These are phyloP conservation scores for Penicillium hesseltinei DNA, from an alignment of 2,329 filamentous ascomycete genomes.

Conservation along the genomic window DNA sequence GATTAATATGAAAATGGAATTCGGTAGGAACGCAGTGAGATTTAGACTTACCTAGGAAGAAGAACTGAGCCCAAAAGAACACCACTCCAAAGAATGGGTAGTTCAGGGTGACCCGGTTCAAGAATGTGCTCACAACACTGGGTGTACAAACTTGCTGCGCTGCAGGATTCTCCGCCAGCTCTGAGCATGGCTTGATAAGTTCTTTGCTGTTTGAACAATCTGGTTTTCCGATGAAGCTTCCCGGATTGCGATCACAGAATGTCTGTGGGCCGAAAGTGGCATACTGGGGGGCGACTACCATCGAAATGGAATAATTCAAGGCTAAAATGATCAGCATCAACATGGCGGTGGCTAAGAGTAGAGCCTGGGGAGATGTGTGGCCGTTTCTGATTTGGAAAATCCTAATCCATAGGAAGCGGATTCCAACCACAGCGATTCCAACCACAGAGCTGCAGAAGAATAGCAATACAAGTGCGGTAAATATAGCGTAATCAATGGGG, in stretches of 20 bases:
- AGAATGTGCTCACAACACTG: slow-evolving; percentile 83
- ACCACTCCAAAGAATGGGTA: slow-evolving; percentile 92
- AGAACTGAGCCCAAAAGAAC: slow-evolving; percentile 96
- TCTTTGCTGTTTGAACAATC: slow-evolving; percentile 68
- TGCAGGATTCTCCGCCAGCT: slow-evolving; percentile 67
- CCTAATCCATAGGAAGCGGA: slow-evolving; percentile 92
- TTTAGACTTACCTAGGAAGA: slow-evolving; percentile 64
- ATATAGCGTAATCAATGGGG: slow-evolving; percentile 88
- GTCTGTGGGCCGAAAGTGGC: slow-evolving; percentile 91
- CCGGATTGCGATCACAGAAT: slow-evolving; percentile 74
- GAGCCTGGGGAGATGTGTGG: slow-evolving; percentile 84
- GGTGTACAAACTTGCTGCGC: slow-evolving; percentile 84
- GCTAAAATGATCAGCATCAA: slow-evolving; percentile 85
- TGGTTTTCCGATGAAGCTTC: slow-evolving; percentile 63
- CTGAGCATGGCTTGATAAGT: slow-evolving; percentile 78
- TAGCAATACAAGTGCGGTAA: slow-evolving; percentile 78
- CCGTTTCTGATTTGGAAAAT: slow-evolving; percentile 90
- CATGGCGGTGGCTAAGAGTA: slow-evolving; percentile 87
- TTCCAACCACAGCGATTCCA: slow-evolving; percentile 81
- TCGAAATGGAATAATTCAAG: slow-evolving; percentile 88
- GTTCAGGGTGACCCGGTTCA: slow-evolving; percentile 88
- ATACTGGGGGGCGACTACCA: slow-evolving; percentile 95
- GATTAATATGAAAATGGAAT: background rate
- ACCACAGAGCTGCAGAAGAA: slow-evolving; percentile 87
- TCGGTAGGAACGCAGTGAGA: background rate